Percentiles rank a stretch among this genome's conserved stretches.
These are phyloP conservation scores for Diaporthe longicolla DNA, from an alignment of 2,329 filamentous ascomycete genomes.

Conservation along the genomic window DNA sequence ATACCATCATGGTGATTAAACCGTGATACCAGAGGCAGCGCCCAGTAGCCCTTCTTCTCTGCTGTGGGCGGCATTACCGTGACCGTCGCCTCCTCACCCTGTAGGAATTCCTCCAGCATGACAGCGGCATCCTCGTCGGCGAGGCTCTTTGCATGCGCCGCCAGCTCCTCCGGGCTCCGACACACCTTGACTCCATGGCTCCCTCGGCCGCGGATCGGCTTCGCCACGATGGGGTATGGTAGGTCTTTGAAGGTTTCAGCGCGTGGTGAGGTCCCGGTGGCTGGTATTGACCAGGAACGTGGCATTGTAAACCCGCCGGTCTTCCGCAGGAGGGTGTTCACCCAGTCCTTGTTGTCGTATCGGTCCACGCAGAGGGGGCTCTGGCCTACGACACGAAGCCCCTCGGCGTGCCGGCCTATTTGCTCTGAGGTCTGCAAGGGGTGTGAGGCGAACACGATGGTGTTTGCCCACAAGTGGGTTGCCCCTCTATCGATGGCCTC, in stretches of 20 bases:
- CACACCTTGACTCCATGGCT: conserved; percentile 66
- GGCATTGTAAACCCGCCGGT: conserved; percentile 57
- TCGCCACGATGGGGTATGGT: conserved; percentile 59
- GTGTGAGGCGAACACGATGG: conserved; percentile 6
- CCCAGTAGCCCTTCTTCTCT: conserved; percentile 54
- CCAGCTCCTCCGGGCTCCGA: conserved; percentile 49
- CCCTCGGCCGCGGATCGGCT: conserved; percentile 63
- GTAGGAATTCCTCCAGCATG: conserved; percentile 64
- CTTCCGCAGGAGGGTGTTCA: conserved; percentile 59
- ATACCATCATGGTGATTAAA: conserved; percentile 64
- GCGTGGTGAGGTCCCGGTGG: too few relatives aligned
- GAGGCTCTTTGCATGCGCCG: conserved; percentile 52
- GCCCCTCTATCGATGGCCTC: conserved; percentile 7
- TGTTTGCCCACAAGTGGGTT: conserved; percentile 18
- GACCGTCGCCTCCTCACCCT: conserved; percentile 64
- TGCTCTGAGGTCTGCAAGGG: neutral
- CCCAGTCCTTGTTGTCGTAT: conserved; percentile 65
- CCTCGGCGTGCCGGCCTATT: conserved; percentile 3
- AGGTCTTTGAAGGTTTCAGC: neutral
- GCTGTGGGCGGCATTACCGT: conserved; percentile 64
- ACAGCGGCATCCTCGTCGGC: conserved; percentile 54
- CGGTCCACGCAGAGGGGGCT: conserved; percentile 61
- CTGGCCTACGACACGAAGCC: conserved; percentile 60
- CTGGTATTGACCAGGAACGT: conserved; percentile 51
- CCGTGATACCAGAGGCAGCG: conserved; percentile 59